These are phyloP conservation scores for Oxyria digyna DNA, from an alignment of 148 eudicot genomes.

Conservation along the genomic window DNA sequence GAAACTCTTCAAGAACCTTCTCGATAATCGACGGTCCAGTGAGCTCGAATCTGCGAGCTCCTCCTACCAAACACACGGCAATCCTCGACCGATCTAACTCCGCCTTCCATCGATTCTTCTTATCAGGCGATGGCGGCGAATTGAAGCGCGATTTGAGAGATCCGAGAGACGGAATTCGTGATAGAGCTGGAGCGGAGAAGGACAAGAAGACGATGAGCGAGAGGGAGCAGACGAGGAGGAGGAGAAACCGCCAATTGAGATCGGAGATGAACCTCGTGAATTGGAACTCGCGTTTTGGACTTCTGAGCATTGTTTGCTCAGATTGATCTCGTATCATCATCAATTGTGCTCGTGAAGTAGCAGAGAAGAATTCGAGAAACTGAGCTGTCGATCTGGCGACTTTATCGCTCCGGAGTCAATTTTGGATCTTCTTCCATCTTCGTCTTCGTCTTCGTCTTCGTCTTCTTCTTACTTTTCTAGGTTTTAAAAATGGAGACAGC, in stretches of 20 bases:
- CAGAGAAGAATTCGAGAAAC: neutral
- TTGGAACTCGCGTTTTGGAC: neutral
- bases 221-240: constrained; percentile 22
- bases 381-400: neutral
- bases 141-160: constrained; percentile 14
- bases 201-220: constrained; percentile 10
- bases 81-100: constrained; percentile 40
- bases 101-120: constrained; percentile 1
- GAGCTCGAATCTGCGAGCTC: constrained; percentile 78
- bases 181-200: constrained; percentile 10
- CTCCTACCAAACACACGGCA: constrained; percentile 85
- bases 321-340: neutral
- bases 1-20: constrained; percentile 32
- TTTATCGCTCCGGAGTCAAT: neutral
- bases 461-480: neutral
- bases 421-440: neutral
- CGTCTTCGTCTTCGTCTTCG: neutral
- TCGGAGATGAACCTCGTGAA: constrained; percentile 23
- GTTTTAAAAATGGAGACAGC: neutral
- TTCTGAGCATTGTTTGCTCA: neutral
- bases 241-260: constrained; percentile 38
- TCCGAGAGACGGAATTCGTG: constrained; percentile 13
- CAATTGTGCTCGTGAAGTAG: neutral
- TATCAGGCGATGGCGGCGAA: neutral
- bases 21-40: constrained; percentile 79